Base-by-base conservation (phyloP, 371 early-diverging fungal species). In the Apophysomyces ossiformis region DNA sequence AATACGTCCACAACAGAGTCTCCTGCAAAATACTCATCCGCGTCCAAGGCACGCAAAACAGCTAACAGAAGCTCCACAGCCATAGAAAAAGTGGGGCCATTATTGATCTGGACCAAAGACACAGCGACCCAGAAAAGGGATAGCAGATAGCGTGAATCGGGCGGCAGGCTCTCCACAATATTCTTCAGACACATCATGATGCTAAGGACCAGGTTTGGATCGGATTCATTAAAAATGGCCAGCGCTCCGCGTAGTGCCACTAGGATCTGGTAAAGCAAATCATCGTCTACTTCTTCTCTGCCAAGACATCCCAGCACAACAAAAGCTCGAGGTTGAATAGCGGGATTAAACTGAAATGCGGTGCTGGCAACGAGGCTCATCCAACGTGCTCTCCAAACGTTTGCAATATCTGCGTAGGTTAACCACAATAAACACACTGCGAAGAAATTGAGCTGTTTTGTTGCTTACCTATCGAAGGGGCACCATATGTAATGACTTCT, bases 271-370 rank as follows among this genome's bases (percentile, higher is more conserved):
- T 93, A 94, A n/a, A 95, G 68, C 58, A 94, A 72, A 59, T 91
- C 92, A 64, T 95, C 93, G 56, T 94, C 93, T 6, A 92, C 88
- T 57, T 92, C 93, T 64, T 91, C 89, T 12, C 91, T 84, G 0
- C 93, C 92, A 43, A 97, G 80, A 60, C 90, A 90, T 1, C 96
- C 97, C 37, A 97, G 82, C 7, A 90, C 87, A 32, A 95, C 89
- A 77, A 96, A 96, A 0, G 96, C 92, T 11, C 97, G 86, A 0
- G 96, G 96, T 71, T 97, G 97, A 36, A 95, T 84, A 0, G 94
- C 93, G 5, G 92, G 94, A 68, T 95, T 95, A 75, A 89, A 90
- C 65, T 94, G 93, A 83, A 97, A 97, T 0, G 96, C 93, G 16
- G 92, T 90, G 46, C 91, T 90, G 1, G 95, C 87, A 8, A 95